Base-by-base conservation (phyloP, 129 eudicot genomes). In the Silybum marianum region DNA sequence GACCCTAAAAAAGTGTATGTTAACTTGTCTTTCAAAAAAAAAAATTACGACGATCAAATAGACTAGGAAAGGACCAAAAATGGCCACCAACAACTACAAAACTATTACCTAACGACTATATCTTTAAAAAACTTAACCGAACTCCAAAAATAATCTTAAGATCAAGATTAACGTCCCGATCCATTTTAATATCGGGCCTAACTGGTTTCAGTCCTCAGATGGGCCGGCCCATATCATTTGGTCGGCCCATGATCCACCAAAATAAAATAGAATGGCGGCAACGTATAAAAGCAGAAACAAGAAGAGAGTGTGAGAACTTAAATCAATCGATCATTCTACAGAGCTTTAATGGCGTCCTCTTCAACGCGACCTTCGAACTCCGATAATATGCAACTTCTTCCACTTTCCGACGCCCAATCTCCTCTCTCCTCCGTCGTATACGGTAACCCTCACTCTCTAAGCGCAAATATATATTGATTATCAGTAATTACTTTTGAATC, bases 401-500 rank as follows among this genome's bases (percentile, higher is more conserved):
- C 82, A 40, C 79, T 80, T 38, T 83, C 89, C 81, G 87, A 76
- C 78, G 71, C 69, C 42, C 86, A 90, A 28, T 83, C 87, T 58
- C 70, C 88, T 84, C 91, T 88, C 81, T 85, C 88, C 81, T 81
- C 91, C 78, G 77, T 90, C 83, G 39, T 88, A 69, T 77, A 69
- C 74, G 87, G 88, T 83, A 75, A 44, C 4, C 16, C 65, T 58
- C 40, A 19, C 36, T 36, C 44, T 81, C 21, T 32, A 23, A 66
- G 7, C 58, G 44, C 36, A 44, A 30, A n/a, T 81, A 24, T 42
- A 42, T 26, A 74, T 44, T 34, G 54, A 74, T 80, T 58, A 72
- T 58, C 42, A 5, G 72, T 80, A 58, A 58, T 80, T 72, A 18
- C 65, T 74, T 58, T 16, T n/a, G 16, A 25, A 54, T 19, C 9